Conservation (phyloP, 306 rosid species). For the Citrullus colocynthis region DNA sequence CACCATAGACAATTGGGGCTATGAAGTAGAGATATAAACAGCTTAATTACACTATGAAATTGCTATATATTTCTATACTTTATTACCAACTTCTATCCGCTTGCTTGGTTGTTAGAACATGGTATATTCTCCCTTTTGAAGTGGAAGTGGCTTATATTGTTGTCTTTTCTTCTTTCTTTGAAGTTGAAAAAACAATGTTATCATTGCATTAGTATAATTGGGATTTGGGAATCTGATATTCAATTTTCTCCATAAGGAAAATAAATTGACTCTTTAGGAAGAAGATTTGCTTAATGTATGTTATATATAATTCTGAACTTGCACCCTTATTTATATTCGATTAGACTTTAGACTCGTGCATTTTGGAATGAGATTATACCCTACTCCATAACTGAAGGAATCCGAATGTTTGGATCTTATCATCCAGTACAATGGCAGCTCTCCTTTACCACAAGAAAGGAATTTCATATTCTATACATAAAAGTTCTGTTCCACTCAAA, state of each 20-base stretch:
- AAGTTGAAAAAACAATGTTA: neutral
- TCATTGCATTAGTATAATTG: neutral
- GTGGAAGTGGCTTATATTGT: neutral
- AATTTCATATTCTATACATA: neutral
- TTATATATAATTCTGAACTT: neutral
- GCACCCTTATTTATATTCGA: neutral
- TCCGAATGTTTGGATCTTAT: neutral
- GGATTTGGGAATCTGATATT: neutral
- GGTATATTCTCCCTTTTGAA: conserved; percentile 4
- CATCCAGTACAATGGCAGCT: neutral
- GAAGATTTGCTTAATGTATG: neutral
- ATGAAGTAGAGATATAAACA: neutral
- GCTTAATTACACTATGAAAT: neutral
- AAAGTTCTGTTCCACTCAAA: neutral
- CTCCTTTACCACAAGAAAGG: neutral
- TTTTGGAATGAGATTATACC: conserved; percentile 1
- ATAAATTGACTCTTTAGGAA: neutral
- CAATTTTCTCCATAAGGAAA: neutral
- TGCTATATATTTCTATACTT: neutral
- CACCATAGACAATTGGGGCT: neutral
- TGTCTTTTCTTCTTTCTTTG: neutral
- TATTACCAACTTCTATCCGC: neutral
- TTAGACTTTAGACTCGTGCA: neutral
- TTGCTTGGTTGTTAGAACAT: neutral
- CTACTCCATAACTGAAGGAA: neutral